These are phyloP conservation scores for Penicillium lividum DNA, from an alignment of 495 filamentous ascomycete genomes.

Conservation along the genomic window DNA sequence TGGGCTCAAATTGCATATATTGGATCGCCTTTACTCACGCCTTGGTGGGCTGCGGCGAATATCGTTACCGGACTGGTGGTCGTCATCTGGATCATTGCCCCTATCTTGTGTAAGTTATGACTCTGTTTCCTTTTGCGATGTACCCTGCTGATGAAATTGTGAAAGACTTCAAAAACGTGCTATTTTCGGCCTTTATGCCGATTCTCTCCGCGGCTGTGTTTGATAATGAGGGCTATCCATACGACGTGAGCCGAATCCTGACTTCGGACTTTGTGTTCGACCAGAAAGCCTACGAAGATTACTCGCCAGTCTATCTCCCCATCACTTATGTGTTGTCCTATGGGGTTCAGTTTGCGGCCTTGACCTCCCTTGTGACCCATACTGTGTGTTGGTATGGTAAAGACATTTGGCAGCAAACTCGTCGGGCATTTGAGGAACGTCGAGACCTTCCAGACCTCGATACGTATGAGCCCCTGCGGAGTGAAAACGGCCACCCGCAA, in stretches of 20 bases:
- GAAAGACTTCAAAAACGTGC: conserved; percentile 68
- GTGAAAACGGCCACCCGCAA: conserved; percentile 6
- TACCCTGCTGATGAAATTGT: neutral
- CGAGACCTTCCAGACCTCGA: conserved; percentile 22
- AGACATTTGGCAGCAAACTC: conserved; percentile 33
- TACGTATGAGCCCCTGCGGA: conserved; percentile 25
- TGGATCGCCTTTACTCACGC: conserved; percentile 77
- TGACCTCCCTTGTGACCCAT: conserved; percentile 56
- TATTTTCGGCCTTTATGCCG: conserved; percentile 77
- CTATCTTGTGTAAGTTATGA: conserved; percentile 53
- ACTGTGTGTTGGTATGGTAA: conserved; percentile 31
- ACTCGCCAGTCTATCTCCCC: conserved; percentile 79
- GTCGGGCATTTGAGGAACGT: conserved; percentile 30
- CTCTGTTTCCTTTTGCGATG: conserved; percentile 1
- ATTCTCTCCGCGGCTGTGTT: conserved; percentile 73
- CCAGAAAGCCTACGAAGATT: conserved; percentile 68
- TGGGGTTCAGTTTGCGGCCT: conserved; percentile 77
- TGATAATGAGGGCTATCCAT: conserved; percentile 76
- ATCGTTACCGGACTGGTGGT: conserved; percentile 77
- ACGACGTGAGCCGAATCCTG: conserved; percentile 76
- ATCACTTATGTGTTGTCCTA: conserved; percentile 84
- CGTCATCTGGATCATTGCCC: conserved; percentile 81
- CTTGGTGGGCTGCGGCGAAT: conserved; percentile 89
- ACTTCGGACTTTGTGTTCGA: conserved; percentile 75
- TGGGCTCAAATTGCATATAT: conserved; percentile 92